These are phyloP conservation scores for Salvia sclarea DNA, from an alignment of 305 asterid species.

Conservation along the genomic window DNA sequence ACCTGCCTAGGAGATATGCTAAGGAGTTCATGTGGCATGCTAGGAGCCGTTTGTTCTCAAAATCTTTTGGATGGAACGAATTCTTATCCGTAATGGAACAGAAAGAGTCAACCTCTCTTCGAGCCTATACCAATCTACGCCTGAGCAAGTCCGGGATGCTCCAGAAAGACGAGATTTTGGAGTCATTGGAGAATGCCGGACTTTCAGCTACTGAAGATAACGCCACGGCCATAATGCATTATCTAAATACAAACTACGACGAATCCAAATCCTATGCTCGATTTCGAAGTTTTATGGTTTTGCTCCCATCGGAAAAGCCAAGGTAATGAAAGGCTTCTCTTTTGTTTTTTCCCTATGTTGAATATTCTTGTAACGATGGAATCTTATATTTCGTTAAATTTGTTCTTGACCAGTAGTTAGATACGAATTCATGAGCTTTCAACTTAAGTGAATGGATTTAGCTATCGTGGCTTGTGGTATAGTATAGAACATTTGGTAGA, in stretches of 20 bases:
- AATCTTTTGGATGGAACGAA: conserved; percentile 93
- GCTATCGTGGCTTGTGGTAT: not conserved
- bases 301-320: conserved; percentile 97
- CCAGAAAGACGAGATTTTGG: conserved; percentile 82
- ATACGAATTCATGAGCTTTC: not conserved
- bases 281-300: conserved; percentile 84
- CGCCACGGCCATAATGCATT: conserved; percentile 96
- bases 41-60: conserved; percentile 76
- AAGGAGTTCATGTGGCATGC: conserved; percentile 82
- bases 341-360: not conserved
- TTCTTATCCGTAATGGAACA: conserved; percentile 92
- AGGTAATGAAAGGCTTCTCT: conserved; percentile 46
- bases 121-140: conserved; percentile 90
- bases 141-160: conserved; percentile 89
- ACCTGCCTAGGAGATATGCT: conserved; percentile 88
- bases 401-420: no score
- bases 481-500: conserved; percentile 4
- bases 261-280: conserved; percentile 94
- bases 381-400: not conserved
- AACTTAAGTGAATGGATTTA: no score
- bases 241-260: conserved; percentile 78
- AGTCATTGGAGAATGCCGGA: conserved; percentile 85
- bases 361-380: not conserved
- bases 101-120: conserved; percentile 90
- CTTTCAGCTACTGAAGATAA: conserved; percentile 97